Evolutionary conservation across 768 basidiomycete species (phyloP).

Genomic region (Leccinum rimulosum): DNA sequence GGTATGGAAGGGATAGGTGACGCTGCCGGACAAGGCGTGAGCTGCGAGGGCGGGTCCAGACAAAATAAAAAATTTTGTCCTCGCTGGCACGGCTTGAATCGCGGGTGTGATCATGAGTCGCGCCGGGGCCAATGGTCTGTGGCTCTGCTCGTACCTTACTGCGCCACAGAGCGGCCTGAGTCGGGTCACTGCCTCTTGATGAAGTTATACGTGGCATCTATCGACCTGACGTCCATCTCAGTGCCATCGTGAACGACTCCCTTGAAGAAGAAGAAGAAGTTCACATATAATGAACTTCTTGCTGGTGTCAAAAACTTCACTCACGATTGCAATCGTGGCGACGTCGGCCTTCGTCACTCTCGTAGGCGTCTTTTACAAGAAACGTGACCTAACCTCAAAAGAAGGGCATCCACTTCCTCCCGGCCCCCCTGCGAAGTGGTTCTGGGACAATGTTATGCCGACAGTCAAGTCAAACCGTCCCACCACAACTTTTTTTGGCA

Average conservation of each 20-base stretch:
- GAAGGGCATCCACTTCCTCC: slow-evolving; percentile 15
- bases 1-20: no score
- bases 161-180: no score
- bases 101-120: no score
- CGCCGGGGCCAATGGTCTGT: no score
- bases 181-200: no score
- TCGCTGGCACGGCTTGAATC: no score
- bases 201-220: not conserved
- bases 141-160: no score
- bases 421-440: slow-evolving; percentile 11
- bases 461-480: slow-evolving; percentile 6
- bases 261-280: not conserved
- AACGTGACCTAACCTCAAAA: not conserved
- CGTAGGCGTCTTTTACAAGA: not conserved
- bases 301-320: not conserved
- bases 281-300: not conserved
- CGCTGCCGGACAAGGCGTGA: no score
- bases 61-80: no score
- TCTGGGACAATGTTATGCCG: slow-evolving; percentile 10
- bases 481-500: not conserved
- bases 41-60: no score
- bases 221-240: not conserved
- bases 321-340: not conserved
- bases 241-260: not conserved
- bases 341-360: not conserved